Evolutionary conservation across 257 asterid species (phyloP).

Genomic region (Paulownia fortunei): DNA sequence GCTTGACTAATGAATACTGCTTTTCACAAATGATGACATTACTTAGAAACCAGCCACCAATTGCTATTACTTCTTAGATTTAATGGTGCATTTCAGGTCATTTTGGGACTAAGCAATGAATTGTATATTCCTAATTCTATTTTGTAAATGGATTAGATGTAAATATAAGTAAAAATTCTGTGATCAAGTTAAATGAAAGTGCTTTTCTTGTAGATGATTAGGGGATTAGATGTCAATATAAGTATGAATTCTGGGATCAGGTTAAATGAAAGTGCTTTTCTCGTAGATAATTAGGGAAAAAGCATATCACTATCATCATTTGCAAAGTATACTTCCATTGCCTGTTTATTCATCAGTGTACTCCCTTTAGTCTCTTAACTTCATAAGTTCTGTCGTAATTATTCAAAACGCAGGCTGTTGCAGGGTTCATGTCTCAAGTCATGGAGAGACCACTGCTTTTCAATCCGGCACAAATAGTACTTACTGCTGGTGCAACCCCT

Average conservation of each 20-base stretch:
- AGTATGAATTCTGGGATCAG: background rate
- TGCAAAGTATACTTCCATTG: background rate
- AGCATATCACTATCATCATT: background rate
- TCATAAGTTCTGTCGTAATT: background rate
- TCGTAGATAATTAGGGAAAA: background rate
- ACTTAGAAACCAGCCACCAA: background rate
- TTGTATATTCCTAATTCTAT: background rate
- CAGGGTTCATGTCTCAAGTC: slow-evolving; percentile 63
- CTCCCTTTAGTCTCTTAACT: background rate
- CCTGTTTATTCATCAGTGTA: background rate
- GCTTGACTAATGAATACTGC: background rate
- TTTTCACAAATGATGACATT: no score
- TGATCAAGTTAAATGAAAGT: no score
- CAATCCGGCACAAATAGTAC: slow-evolving; percentile 54
- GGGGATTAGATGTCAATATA: background rate
- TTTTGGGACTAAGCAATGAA: background rate
- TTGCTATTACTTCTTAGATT: background rate
- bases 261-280: background rate
- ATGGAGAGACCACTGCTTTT: slow-evolving; percentile 52
- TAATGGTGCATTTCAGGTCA: background rate
- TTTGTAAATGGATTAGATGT: no score
- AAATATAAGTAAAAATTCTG: no score
- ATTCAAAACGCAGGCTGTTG: slow-evolving; percentile 52
- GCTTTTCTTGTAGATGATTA: no score
- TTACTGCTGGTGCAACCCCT: slow-evolving; percentile 61